Base-by-base conservation (phyloP, 202 grass and related monocot genomes). In the Panicum hallii region DNA sequence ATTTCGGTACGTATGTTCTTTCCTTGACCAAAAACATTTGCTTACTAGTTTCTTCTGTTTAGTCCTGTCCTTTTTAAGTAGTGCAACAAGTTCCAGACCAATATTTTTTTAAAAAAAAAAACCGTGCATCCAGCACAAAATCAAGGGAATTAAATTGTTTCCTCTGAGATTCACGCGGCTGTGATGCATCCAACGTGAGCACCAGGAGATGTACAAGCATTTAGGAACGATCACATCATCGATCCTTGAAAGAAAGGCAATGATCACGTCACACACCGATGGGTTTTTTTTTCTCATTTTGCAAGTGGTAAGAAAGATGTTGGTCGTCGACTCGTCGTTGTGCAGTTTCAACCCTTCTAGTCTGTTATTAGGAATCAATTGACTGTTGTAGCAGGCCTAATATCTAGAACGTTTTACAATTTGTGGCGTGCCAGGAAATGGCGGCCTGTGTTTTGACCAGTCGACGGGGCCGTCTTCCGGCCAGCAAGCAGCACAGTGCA, bases 321-420 rank as follows among this genome's bases (percentile, higher is more conserved):
- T 65, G 17, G 23, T 32, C 23, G 42, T n/a, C 4, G 36, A 38
- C 36, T 38, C 36, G 36, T 46, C 41, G 46, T 9, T 10, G 23
- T 26, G 15, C 19, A 56, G 10, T 47, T 71, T 66, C 68, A 55
- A 36, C 58, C 34, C 61, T 44, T 74, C 58, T 30, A 65, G 68
- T 23, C 19, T 45, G 17, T 5, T 45, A 9, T 28, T 20, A 17
- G 50, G 54, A 57, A 22, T 32, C 3, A 6, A 34, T 63, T 73
- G 60, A 74, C 49, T 46, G 38, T 40, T 40, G 4, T 55, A 32
- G 2, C 15, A 52, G 56, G 20, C 15, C 6, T 19, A 7, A 15
- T 4, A 36, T 87, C 85, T 81, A 81, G 78, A 87, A 79, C 71
- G 60, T 65, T 74, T 80, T 74, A 80, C 68, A 72, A 52, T 62